Conservation (phyloP, 176 grass and related monocot species). For the Musa itinerans region DNA sequence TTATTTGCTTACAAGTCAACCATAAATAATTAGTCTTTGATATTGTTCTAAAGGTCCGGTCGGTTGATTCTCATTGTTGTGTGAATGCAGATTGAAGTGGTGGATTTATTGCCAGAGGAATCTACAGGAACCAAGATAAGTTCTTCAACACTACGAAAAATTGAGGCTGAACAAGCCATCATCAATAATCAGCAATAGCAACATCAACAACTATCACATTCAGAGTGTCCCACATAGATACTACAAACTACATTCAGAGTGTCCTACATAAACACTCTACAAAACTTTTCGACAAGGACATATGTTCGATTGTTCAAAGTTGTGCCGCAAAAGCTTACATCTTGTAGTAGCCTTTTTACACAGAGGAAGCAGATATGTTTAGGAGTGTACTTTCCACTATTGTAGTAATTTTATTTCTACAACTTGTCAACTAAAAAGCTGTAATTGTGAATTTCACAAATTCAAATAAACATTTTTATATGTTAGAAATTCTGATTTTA, state of each 20-base stretch:
- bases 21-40: not conserved
- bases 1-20: not conserved
- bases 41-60: no score
- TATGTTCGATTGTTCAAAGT: no score
- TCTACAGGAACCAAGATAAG: conserved; percentile 71
- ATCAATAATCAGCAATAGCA: not conserved
- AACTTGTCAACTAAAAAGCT: no score
- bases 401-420: no score
- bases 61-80: not conserved
- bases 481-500: no score
- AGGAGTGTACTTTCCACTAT: no score
- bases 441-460: no score
- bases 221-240: not conserved
- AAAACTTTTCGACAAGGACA: not conserved
- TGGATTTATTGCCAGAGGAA: conserved; percentile 58
- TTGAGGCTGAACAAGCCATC: conserved; percentile 35
- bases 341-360: no score
- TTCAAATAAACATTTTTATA: no score
- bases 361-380: no score
- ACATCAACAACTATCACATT: not conserved
- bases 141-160: conserved; percentile 63
- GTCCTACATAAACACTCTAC: not conserved
- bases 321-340: no score
- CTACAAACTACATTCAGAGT: not conserved
- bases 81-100: conserved; percentile 53